Evolutionary conservation across 78 protist species (phyloP), one percentile per base, ranked within the genome.

Genomic region (Chrysochromulina tobinii): DNA sequence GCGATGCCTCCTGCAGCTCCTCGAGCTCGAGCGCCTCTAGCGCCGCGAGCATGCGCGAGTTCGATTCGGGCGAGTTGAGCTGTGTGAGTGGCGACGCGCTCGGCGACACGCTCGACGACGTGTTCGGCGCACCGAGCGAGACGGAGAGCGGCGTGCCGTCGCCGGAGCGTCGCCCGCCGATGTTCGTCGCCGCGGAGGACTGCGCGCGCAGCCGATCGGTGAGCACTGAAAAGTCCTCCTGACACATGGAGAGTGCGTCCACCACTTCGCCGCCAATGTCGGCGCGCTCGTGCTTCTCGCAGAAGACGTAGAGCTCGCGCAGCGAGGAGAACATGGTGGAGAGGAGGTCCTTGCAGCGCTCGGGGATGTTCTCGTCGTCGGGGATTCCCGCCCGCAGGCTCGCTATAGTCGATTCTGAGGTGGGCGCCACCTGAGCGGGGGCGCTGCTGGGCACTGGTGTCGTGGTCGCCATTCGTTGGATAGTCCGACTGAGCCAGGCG

Each of bases 171-270:
- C 7, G 64, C 64, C 23, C 64, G 64, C 23, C 64, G 64, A 7
- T 7, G 23, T 7, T 7, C 64, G 64, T 14, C 23, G 64, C 64
- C 23, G 23, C 64, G 64, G 23, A 12, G 58, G 55, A 7, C 58
- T 12, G 58, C 11, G 83, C 55, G 25, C 17, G 55, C 38, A 69
- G 79, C 25, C 50, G 12, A 54, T 27, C 83, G 57, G 1, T 21
- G 12, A 75, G 83, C 59, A 1, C 21, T 12, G 1, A 9, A 14
- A 75, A 75, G 83, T 75, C 83, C n/a, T 38, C 58, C 58, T 38
- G 18, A 57, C 83, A 75, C 83, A 75, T 50, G 83, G 51, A 54
- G 25, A 75, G 83, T 57, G 83, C 83, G 57, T 75, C 51, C 58
- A 75, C 59, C n/a, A 75, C 83, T 25, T 75, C 57, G 25, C 14